Conservation (phyloP, 306 rosid genomes). For the Cicer yamashitae region DNA sequence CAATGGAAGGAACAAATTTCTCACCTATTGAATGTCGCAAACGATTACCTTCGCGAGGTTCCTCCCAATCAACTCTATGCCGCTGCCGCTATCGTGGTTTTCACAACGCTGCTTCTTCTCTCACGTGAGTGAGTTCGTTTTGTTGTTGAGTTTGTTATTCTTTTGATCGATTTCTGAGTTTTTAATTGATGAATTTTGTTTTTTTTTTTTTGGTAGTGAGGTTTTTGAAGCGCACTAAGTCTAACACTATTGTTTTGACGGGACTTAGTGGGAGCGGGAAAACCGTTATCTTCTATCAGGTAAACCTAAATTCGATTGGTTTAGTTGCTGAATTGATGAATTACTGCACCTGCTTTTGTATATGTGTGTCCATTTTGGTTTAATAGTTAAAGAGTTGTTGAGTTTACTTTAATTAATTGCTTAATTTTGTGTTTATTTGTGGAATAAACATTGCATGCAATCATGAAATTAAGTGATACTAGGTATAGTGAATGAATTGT, state of each 20-base stretch:
- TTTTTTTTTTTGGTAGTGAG: constrained; percentile 59
- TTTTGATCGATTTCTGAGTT: background rate
- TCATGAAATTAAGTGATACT: constrained; percentile 11
- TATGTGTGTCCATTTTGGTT: background rate
- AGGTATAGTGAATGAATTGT: background rate
- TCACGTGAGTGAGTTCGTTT: constrained; percentile 43
- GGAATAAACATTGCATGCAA: background rate
- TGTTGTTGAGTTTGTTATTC: background rate
- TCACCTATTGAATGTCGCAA: constrained; percentile 47
- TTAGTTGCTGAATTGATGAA: constrained; percentile 12
- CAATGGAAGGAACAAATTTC: constrained; percentile 57
- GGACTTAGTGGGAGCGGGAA: constrained; percentile 89
- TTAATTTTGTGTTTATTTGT: constrained; percentile 1
- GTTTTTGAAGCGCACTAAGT: constrained; percentile 69
- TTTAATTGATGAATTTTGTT: constrained; percentile 6
- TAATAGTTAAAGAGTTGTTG: background rate
- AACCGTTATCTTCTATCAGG: constrained; percentile 85
- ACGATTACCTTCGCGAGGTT: constrained; percentile 52
- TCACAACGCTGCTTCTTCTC: constrained; percentile 60
- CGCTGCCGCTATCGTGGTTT: constrained; percentile 55
- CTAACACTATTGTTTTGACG: constrained; percentile 72
- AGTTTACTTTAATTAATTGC: background rate
- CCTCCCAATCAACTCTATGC: constrained; percentile 70
- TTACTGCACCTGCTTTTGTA: background rate
- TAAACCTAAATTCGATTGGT: constrained; percentile 19